Base-by-base conservation (phyloP, 2,329 filamentous ascomycete genomes). In the Hypoxylon sp. region DNA sequence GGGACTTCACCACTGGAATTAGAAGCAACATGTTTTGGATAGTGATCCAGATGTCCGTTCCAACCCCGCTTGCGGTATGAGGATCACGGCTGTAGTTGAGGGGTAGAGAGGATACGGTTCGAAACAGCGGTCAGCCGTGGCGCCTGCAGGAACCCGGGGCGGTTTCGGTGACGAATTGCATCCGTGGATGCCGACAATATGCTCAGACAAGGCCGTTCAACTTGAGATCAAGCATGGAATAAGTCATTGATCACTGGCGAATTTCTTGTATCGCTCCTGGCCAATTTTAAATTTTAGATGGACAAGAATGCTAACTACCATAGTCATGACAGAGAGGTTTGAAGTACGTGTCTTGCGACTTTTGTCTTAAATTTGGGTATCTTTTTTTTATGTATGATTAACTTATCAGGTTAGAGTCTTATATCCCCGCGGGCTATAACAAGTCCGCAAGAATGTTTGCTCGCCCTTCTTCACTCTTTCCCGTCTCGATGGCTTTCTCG, bases 391-490 rank as follows among this genome's bases (percentile, higher is more conserved):
- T 37, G 32, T 13, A 34, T 34, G 30, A 46, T 22, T n/a, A 56
- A 60, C 62, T 59, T 43, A 51, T 53, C 59, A 55, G 28, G 41
- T 32, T 51, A 48, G 39, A 48, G 44, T 48, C 20, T 30, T 34
- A 13, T 50, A 22, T 54, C 32, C n/a, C 65, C 56, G 61, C 28
- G 46, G 57, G 49, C 24, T 50, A 53, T 64, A 59, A 7, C 32
- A 49, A 49, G 51, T 67, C 61, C 53, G 59, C 63, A 28, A 67
- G 54, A 28, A 65, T 13, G 19, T 64, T 46, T 51, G 47, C 59
- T 32, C 68, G 58, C 13, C 37, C 37, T 37, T 51, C 43, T 46
- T 70, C 67, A 37, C 49, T 64, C 44, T 67, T 60, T n/a, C 69
- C 64, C 22, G 56, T 63, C 30, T 66, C 64, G 20, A 68, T 46